Percentiles rank a stretch among this genome's conserved stretches.
These are phyloP conservation scores for Populus trichocarpa DNA, from an alignment of 441 rosid genomes.

Conservation along the genomic window DNA sequence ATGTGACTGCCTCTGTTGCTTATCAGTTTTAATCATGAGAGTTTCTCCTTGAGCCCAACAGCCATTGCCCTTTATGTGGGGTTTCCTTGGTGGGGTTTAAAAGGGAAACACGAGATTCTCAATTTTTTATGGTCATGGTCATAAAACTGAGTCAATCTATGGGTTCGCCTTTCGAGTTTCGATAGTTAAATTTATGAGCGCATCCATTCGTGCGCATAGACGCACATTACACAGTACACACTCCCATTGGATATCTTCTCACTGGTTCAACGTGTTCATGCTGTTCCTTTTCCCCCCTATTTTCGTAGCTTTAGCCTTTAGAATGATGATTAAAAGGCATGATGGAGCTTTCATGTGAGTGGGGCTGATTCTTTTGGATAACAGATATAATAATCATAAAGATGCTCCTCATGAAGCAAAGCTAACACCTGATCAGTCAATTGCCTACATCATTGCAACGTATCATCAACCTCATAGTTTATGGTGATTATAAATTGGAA, in stretches of 20 bases:
- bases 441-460: slow-evolving; percentile 19
- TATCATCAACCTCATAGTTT: slow-evolving; percentile 11
- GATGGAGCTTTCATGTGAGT: slow-evolving; percentile 20
- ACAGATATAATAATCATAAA: not conserved
- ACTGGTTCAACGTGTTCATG: not conserved
- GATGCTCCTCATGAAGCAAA: not conserved
- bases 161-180: not conserved
- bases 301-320: not conserved
- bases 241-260: not conserved
- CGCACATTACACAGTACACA: not conserved
- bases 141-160: not conserved
- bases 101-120: slow-evolving; percentile 8
- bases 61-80: slow-evolving; percentile 24
- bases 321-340: slow-evolving; percentile 10
- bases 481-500: not conserved
- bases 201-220: not conserved
- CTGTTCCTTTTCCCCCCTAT: not conserved
- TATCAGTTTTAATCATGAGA: slow-evolving; percentile 13
- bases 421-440: not conserved
- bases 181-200: not conserved
- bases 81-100: slow-evolving; percentile 6
- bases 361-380: slow-evolving; percentile 17
- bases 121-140: not conserved
- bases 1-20: not conserved
- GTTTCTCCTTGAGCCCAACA: slow-evolving; percentile 31